Evolutionary conservation across 176 grass and related monocot genomes (phyloP), one percentile per base, ranked within the genome.

Genomic region (Rhynchospora tenuis): DNA sequence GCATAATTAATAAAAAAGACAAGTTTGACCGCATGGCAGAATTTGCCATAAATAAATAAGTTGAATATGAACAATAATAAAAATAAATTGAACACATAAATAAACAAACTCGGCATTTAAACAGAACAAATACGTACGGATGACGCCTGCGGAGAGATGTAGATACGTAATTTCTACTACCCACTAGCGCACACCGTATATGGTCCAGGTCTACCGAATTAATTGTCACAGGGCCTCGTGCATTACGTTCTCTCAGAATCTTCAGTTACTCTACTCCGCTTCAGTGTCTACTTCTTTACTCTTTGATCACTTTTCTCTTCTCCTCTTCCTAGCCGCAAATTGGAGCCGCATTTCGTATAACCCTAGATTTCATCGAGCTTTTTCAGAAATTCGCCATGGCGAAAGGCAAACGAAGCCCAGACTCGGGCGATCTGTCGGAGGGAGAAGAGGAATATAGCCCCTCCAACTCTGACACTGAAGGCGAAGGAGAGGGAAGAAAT

Each of bases 361-460:
- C 79, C 79, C 79, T 82, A 82, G 79, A 82, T 66, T 65, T 57
- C 7, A 0, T 42, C 9, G 17, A 27, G 31, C 1, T 63, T 63
- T 22, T 33, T 19, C 29, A 43, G 29, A 29, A 58, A 79, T 82
- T 23, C n/a, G 60, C 58, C 33, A 82, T 82, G 79, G 60, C 43
- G 60, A 82, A 82, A 24, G 20, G 79, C 43, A 82, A 64, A 65
- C 59, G 79, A 65, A 65, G 24, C 27, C 20, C 79, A 13, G 78
- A 23, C 22, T 82, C 79, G 8, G 62, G 43, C 60, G 60, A 61
- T 80, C 31, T 61, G 55, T 80, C 78, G 0, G 78, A 80, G 78
- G 78, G 38, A 29, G 79, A 65, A 17, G 79, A 82, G 79, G 79
- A 82, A 9, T 82, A 82, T 27, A 65, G 59, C 2, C 64, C 81